Evolutionary conservation across 2,329 filamentous ascomycete genomes (phyloP).

Genomic region (Diaporthe amygdali): DNA sequence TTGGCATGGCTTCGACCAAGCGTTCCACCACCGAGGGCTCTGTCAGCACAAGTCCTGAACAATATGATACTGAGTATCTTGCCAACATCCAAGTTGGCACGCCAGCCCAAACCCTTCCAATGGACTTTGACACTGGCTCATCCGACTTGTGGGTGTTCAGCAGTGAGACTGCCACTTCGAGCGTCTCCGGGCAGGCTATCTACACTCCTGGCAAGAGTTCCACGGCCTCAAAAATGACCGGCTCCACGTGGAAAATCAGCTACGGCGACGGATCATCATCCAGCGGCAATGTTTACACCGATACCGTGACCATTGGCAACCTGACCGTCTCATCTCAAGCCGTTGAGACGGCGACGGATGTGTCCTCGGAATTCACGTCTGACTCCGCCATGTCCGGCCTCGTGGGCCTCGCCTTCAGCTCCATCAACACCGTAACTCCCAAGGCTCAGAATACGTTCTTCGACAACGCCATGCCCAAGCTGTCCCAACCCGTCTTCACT

Average conservation of each 20-base stretch:
- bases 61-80: slow-evolving; percentile 20
- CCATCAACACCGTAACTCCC: slow-evolving; percentile 32
- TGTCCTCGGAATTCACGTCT: slow-evolving; percentile 28
- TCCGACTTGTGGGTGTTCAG: slow-evolving; percentile 43
- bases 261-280: slow-evolving; percentile 37
- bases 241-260: slow-evolving; percentile 34
- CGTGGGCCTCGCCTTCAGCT: slow-evolving; percentile 29
- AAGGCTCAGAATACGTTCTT: slow-evolving; percentile 35
- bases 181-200: slow-evolving; percentile 29
- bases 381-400: slow-evolving; percentile 26
- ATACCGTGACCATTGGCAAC: slow-evolving; percentile 34
- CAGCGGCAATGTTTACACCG: slow-evolving; percentile 34
- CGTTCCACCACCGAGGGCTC: slow-evolving; percentile 17
- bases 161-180: slow-evolving; percentile 27
- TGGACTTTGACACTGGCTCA: slow-evolving; percentile 53
- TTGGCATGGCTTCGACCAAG: slow-evolving; percentile 10
- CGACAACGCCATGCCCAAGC: slow-evolving; percentile 36
- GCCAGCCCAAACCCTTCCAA: slow-evolving; percentile 43
- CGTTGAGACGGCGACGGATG: slow-evolving; percentile 30
- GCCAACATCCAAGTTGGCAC: slow-evolving; percentile 23
- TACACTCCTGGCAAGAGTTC: slow-evolving; percentile 33
- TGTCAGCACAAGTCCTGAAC: slow-evolving; percentile 5
- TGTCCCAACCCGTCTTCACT: slow-evolving; percentile 37
- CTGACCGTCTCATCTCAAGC: slow-evolving; percentile 30
- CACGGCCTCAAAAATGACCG: slow-evolving; percentile 29